Conservation (phyloP, 2,329 filamentous ascomycete species). For the Pestalotiopsis sp. region DNA sequence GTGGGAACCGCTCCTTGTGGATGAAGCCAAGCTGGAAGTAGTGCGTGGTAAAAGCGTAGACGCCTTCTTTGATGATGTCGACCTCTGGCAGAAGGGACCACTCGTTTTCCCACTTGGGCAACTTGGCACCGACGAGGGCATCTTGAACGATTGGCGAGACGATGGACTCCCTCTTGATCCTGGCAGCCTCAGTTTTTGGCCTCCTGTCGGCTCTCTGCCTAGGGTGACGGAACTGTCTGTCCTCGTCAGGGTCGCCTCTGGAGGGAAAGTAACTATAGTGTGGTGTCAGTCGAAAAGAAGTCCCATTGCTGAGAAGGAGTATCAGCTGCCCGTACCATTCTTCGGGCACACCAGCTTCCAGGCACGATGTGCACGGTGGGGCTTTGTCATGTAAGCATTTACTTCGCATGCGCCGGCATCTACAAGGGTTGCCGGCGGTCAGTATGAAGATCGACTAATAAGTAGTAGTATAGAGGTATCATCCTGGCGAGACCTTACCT, state of each 20-base stretch:
- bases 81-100: constrained; percentile 55
- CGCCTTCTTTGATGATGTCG: constrained; percentile 52
- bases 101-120: constrained; percentile 40
- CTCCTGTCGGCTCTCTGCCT: constrained; percentile 51
- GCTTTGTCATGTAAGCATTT: constrained; percentile 56
- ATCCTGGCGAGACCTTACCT: constrained; percentile 36
- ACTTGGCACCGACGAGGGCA: constrained; percentile 32
- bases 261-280: constrained; percentile 49
- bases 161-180: constrained; percentile 29
- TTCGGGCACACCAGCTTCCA: constrained; percentile 49
- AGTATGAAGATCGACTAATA: neutral
- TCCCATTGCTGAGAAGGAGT: neutral
- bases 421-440: constrained; percentile 24
- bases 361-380: constrained; percentile 55
- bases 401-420: constrained; percentile 59
- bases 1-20: constrained; percentile 52
- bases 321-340: constrained; percentile 46
- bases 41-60: constrained; percentile 54
- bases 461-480: neutral
- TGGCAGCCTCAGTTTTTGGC: constrained; percentile 31
- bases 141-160: constrained; percentile 24
- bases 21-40: constrained; percentile 65
- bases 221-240: constrained; percentile 59
- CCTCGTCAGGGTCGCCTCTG: constrained; percentile 55
- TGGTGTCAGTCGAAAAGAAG: constrained; percentile 8